phyloP scores from a whole-genome alignment of 2,329 filamentous ascomycete genomes.

The Penicillium hesseltinei region DNA sequence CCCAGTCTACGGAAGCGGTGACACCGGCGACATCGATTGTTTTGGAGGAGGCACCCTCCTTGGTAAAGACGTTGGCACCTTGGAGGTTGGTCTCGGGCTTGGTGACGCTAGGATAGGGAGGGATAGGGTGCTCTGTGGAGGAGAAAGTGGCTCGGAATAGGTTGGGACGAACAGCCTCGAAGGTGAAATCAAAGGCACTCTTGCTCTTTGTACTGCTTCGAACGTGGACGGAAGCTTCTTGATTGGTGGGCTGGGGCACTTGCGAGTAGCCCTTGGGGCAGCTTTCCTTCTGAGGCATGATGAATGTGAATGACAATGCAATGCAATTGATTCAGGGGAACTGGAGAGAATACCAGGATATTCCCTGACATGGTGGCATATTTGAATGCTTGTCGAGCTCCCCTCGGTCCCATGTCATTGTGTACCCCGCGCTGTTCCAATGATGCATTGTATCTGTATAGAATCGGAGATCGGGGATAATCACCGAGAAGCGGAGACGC shows the following conservation, averaged over 20 bases:
- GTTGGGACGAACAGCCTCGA: slow-evolving; percentile 61
- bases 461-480: slow-evolving; percentile 33
- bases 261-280: slow-evolving; percentile 40
- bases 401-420: neutral
- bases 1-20: slow-evolving; percentile 60
- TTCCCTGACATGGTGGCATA: slow-evolving; percentile 12
- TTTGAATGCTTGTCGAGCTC: slow-evolving; percentile 18
- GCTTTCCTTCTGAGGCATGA: slow-evolving; percentile 52
- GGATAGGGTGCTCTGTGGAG: slow-evolving; percentile 60
- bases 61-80: slow-evolving; percentile 30
- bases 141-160: slow-evolving; percentile 68
- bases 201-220: slow-evolving; percentile 40
- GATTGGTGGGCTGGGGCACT: slow-evolving; percentile 24
- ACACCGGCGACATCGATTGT: slow-evolving; percentile 50
- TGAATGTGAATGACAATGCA: slow-evolving; percentile 12
- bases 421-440: slow-evolving; percentile 4
- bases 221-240: slow-evolving; percentile 40
- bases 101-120: slow-evolving; percentile 62
- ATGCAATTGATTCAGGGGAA: slow-evolving; percentile 9
- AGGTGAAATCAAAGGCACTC: slow-evolving; percentile 56
- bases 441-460: slow-evolving; percentile 5
- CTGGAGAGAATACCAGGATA: neutral
- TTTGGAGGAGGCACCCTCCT: slow-evolving; percentile 37
- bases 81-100: slow-evolving; percentile 44
- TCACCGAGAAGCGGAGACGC: slow-evolving; percentile 23